Evolutionary conservation across 2,329 filamentous ascomycete genomes (phyloP), one percentile per base, ranked within the genome.

Genomic region (Fusarium abutilonis): DNA sequence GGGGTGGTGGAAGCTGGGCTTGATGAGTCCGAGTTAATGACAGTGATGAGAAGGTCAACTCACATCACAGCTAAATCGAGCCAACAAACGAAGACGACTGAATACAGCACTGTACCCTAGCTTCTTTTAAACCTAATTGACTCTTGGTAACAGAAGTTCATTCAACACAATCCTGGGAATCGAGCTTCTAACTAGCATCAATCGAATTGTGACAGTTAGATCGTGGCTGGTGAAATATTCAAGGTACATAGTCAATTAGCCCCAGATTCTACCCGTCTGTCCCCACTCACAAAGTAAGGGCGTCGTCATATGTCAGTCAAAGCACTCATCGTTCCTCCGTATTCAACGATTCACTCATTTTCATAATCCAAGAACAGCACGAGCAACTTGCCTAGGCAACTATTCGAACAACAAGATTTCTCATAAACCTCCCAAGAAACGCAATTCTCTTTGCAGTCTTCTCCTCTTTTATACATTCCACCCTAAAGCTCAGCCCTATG

Each of bases 1-100:
- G 68, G 68, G 1, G 3, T 1, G 2, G 63, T 1, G 2, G 63
- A 67, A 11, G 64, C 45, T 34, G 68, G 68, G 2, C 43, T 70
- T 5, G 60, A 61, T 4, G 64, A 56, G 10, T 70, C 60, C 31
- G 68, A 70, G 34, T 56, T 66, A 21, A 66, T 70, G 64, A 60
- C 39, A n/a, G 46, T 68, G 6, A 21, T 66, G 4, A 53, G 44
- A 26, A 55, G 41, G 45, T 41, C 11, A 29, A 7, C 15, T 15
- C 10, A 35, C 4, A 38, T n/a, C 13, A 19, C 17, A 14, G 13
- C 2, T 45, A 21, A 38, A 29, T 3, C 14, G 34, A 8, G 9
- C n/a, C 13, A 10, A 17, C 13, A 19, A 47, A 7, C 28, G 28
- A 29, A 6, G 13, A n/a, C 14, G 31, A n/a, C 13, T 34, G 13